Base-by-base conservation (phyloP, 2,329 filamentous ascomycete genomes). In the Penicillium palitans region DNA sequence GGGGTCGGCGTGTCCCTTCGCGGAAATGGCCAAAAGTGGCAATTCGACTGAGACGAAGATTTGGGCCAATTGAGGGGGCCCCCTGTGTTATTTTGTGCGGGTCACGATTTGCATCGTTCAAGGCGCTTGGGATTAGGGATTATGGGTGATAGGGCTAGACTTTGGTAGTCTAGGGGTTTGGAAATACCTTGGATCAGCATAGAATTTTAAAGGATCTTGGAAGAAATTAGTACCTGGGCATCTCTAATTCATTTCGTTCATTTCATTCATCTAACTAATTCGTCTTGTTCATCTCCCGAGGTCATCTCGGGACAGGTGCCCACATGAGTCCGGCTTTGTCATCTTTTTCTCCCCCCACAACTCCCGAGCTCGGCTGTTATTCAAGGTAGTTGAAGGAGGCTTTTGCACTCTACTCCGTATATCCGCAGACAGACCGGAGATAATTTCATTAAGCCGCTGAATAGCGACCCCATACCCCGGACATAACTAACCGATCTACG, bases 1-100 rank as follows among this genome's bases (percentile, higher is more conserved):
- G 29, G 25, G 52, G 2, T 66, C 67, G 1, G 66, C 56, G 5
- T 73, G 72, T 62, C 72, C 72, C 4, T 74, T 74, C 55, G 66
- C 70, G 0, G 68, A 69, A 6, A 52, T 73, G 52, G 62, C 61
- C 8, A 65, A 66, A 52, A 46, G 52, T 6, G 50, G 57, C 6
- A 52, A 59, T 8, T 61, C 68, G 8, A 63, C 59, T 6, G 62
- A 72, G 49, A 74, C 71, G 1, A 72, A 70, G 61, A 72, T 74
- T 59, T 73, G 66, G 65, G 62, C 66, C 4, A 60, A 64, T 52
- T 66, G 57, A 59, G 44, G n/a, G 41, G n/a, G 3, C 5, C 3
- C 13, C 21, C 7, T 37, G 33, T 21, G 13, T 48, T 48, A 15
- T 54, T 54, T 54, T 49, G 24, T 24, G 44, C 41, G 33, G 42